These are phyloP conservation scores for Barnettozyma wickerhamii DNA, from an alignment of 805 yeast genomes.

Conservation along the genomic window DNA sequence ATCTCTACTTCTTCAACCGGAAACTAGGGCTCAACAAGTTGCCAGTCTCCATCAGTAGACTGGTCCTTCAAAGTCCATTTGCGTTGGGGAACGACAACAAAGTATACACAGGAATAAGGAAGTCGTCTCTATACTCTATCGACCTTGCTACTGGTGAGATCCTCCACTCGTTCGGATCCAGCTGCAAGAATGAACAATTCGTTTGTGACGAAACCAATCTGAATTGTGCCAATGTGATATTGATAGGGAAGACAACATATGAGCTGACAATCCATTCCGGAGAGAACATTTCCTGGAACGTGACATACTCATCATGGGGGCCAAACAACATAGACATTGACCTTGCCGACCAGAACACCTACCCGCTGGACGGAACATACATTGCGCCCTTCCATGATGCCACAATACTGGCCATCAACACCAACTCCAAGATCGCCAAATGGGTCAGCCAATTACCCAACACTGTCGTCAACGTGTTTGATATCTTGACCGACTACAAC, in stretches of 20 bases:
- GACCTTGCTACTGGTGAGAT: constrained; percentile 74
- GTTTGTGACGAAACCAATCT: constrained; percentile 7
- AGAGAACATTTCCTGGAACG: constrained; percentile 72
- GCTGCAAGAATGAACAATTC: constrained; percentile 7
- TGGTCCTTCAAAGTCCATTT: constrained; percentile 83
- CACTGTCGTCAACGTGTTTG: constrained; percentile 75
- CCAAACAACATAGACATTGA: constrained; percentile 75
- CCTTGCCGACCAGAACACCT: constrained; percentile 42
- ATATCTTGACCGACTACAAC: constrained; percentile 42
- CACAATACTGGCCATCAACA: constrained; percentile 71
- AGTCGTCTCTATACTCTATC: constrained; percentile 69
- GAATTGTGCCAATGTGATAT: constrained; percentile 36
- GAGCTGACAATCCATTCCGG: constrained; percentile 74
- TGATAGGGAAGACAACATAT: constrained; percentile 69
- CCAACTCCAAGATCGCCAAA: constrained; percentile 60
- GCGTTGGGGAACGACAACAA: constrained; percentile 67
- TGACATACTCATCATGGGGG: constrained; percentile 86
- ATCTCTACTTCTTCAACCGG: constrained; percentile 73
- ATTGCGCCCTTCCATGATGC: constrained; percentile 83
- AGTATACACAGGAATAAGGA: constrained; percentile 81
- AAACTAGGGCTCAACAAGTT: constrained; percentile 71
- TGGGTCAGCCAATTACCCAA: constrained; percentile 78
- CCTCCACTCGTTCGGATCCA: constrained; percentile 61
- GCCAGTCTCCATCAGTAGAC: constrained; percentile 73
- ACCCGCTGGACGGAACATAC: constrained; percentile 67